A percentile compares a stretch with the other conserved stretches of the same genome.
Evolutionary conservation across 2,329 filamentous ascomycete species (phyloP).

Genomic region (Aspergillus proliferans): DNA sequence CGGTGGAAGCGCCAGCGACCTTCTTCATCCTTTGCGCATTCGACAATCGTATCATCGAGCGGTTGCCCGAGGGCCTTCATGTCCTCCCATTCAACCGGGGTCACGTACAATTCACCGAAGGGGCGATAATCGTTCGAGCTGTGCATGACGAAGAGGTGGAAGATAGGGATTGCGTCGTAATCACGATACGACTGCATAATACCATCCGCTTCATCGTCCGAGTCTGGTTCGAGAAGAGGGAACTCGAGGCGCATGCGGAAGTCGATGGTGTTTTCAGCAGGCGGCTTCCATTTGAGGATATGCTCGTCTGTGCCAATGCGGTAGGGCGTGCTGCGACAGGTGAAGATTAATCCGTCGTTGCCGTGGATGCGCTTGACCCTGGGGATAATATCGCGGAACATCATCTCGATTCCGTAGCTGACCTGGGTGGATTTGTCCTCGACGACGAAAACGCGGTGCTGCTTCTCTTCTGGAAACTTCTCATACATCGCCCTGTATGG

Average conservation of each 20-base stretch:
- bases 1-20: constrained; percentile 79
- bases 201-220: constrained; percentile 61
- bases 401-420: constrained; percentile 81
- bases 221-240: constrained; percentile 61
- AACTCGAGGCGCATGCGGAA: constrained; percentile 77
- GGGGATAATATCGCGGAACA: constrained; percentile 83
- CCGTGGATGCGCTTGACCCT: constrained; percentile 68
- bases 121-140: constrained; percentile 59
- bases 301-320: constrained; percentile 84
- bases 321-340: constrained; percentile 82
- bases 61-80: constrained; percentile 69
- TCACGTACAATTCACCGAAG: constrained; percentile 64
- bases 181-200: constrained; percentile 60
- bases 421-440: constrained; percentile 87
- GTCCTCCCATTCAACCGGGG: constrained; percentile 72
- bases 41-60: constrained; percentile 80
- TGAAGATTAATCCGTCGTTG: constrained; percentile 96
- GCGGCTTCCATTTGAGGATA: constrained; percentile 97
- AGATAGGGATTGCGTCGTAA: constrained; percentile 71
- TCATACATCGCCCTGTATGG: constrained; percentile 68
- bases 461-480: constrained; percentile 65
- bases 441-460: constrained; percentile 70
- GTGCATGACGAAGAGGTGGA: constrained; percentile 65
- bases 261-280: constrained; percentile 90
- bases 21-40: constrained; percentile 74